phyloP scores from a whole-genome alignment of 768 basidiomycete species.

The Antrodiella citrinella region DNA sequence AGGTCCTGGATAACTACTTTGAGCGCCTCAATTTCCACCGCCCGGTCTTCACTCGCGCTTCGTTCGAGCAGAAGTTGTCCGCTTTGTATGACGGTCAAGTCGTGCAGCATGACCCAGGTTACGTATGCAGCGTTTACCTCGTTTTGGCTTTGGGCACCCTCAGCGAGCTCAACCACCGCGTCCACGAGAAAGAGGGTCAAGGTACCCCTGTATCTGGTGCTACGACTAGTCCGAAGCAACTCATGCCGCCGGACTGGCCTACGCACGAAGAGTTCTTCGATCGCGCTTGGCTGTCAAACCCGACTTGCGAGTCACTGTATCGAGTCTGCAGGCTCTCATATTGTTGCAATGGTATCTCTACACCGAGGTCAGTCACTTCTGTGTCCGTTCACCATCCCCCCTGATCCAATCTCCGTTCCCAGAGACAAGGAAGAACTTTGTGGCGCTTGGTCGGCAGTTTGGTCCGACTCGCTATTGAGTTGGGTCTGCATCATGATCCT shows the following conservation, averaged over 20 bases:
- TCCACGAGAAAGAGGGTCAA: constrained; percentile 40
- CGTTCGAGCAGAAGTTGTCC: constrained; percentile 58
- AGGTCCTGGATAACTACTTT: constrained; percentile 68
- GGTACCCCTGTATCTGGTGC: constrained; percentile 17
- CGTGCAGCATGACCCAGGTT: constrained; percentile 63
- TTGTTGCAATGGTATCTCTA: constrained; percentile 86
- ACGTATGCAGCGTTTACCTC: constrained; percentile 69
- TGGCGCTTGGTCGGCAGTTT: constrained; percentile 86
- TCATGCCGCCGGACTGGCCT: constrained; percentile 67
- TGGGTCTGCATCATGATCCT: constrained; percentile 84
- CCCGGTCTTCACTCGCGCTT: constrained; percentile 62
- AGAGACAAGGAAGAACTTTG: constrained; percentile 85
- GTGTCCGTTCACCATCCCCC: not conserved
- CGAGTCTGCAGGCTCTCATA: constrained; percentile 77
- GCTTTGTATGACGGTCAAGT: constrained; percentile 55
- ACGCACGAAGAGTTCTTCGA: constrained; percentile 82
- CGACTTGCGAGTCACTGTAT: constrained; percentile 74
- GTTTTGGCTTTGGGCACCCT: constrained; percentile 75
- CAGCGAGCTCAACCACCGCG: constrained; percentile 72
- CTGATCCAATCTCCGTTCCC: constrained; percentile 8
- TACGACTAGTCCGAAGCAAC: constrained; percentile 37
- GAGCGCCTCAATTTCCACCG: constrained; percentile 70
- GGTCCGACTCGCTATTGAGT: constrained; percentile 73
- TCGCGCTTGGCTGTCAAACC: constrained; percentile 72
- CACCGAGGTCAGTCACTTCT: constrained; percentile 52